phyloP scores from a whole-genome alignment of 352 stramenopile species.

The Phytophthora ramorum region DNA sequence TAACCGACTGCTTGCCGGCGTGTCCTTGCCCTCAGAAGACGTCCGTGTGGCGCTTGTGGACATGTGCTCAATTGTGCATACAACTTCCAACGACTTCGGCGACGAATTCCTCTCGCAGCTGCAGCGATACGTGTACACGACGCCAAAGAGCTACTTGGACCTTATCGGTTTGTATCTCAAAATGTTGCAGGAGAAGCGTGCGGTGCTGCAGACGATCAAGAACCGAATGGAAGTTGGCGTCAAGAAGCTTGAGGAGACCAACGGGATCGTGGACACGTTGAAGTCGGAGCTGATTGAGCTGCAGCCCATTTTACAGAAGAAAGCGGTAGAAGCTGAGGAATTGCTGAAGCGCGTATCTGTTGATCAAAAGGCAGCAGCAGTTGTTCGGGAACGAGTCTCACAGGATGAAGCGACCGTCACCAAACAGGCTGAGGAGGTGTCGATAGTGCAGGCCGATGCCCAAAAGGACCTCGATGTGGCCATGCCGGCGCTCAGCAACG shows the following conservation, averaged over 20 bases:
- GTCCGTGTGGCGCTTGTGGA: conserved; percentile 80
- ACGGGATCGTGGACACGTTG: conserved; percentile 93
- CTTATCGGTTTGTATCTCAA: conserved; percentile 95
- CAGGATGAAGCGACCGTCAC: conserved; percentile 93
- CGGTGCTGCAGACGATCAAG: conserved; percentile 83
- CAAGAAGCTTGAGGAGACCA: conserved; percentile 95
- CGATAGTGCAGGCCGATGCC: conserved; percentile 91
- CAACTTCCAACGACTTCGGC: conserved; percentile 88
- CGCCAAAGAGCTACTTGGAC: conserved; percentile 96
- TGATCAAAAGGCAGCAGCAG: conserved; percentile 92
- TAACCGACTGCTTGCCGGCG: conserved; percentile 82
- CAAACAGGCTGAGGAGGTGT: conserved; percentile 92
- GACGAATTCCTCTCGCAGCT: conserved; percentile 92
- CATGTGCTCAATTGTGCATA: conserved; percentile 95
- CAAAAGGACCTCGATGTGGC: conserved; percentile 94
- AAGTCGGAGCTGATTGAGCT: conserved; percentile 92
- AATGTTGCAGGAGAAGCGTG: conserved; percentile 91
- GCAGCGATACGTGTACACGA: conserved; percentile 95
- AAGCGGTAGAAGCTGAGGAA: conserved; percentile 91
- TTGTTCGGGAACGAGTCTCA: conserved; percentile 87
- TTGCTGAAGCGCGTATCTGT: conserved; percentile 93
- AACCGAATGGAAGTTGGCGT: conserved; percentile 93
- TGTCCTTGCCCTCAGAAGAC: conserved; percentile 80
- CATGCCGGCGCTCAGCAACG: conserved; percentile 91
- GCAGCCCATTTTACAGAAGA: conserved; percentile 92